phyloP scores from a whole-genome alignment of 148 eudicot genomes.

The Silene conica region DNA sequence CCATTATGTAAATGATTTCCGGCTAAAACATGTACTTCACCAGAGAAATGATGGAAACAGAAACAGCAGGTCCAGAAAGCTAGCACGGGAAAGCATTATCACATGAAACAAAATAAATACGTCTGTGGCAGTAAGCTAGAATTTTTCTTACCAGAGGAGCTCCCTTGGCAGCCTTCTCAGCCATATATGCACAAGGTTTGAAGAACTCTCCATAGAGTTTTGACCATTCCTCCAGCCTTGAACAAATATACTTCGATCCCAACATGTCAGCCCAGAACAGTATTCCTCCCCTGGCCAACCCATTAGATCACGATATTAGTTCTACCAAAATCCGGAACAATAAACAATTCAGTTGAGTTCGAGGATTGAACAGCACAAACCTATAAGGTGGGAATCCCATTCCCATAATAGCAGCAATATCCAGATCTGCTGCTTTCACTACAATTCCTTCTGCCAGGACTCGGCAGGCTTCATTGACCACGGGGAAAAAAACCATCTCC shows the following conservation, averaged over 20 bases:
- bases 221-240: slow-evolving; percentile 82
- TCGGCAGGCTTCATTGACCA: slow-evolving; percentile 89
- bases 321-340: slow-evolving; percentile 1
- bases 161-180: slow-evolving; percentile 76
- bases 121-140: not conserved
- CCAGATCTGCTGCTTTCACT: slow-evolving; percentile 89
- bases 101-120: not conserved
- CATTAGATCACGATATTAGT: slow-evolving; percentile 3
- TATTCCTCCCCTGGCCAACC: slow-evolving; percentile 66
- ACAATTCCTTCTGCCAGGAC: slow-evolving; percentile 84
- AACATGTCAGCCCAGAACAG: slow-evolving; percentile 86
- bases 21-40: not conserved
- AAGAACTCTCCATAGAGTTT: slow-evolving; percentile 69
- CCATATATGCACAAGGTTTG: slow-evolving; percentile 84
- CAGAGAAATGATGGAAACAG: not conserved
- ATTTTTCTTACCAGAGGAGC: slow-evolving; percentile 61
- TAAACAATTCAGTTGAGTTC: slow-evolving; percentile 4
- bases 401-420: slow-evolving; percentile 81
- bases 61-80: not conserved
- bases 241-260: slow-evolving; percentile 78
- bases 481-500: slow-evolving; percentile 92
- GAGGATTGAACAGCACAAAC: slow-evolving; percentile 22
- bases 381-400: slow-evolving; percentile 98
- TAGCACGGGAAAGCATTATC: not conserved
- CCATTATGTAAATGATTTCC: not conserved